Evolutionary conservation across 2,329 filamentous ascomycete species (phyloP).

Genomic region (Graphilbum fragrans): DNA sequence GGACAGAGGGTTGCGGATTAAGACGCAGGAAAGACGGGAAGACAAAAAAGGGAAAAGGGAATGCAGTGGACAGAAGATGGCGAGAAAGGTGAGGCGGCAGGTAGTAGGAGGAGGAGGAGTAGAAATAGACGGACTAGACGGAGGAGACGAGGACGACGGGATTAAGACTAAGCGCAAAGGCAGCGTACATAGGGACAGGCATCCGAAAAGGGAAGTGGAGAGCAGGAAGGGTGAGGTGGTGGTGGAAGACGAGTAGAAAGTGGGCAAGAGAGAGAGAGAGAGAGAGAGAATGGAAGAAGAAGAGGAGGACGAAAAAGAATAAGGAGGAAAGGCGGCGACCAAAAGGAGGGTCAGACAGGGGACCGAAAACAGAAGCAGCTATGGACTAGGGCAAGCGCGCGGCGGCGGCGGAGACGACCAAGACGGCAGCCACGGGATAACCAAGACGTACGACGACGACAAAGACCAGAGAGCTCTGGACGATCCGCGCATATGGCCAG

Average conservation of each 20-base stretch:
- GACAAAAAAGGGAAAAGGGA: neutral
- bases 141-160: neutral
- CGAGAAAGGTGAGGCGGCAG: conserved; percentile 15
- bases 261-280: conserved; percentile 16
- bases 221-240: neutral
- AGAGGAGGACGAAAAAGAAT: conserved; percentile 2
- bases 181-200: neutral
- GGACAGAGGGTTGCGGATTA: neutral
- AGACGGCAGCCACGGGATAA: conserved; percentile 1
- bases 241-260: conserved; percentile 4
- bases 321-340: neutral
- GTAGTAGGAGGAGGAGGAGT: conserved; percentile 9
- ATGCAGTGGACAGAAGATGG: neutral
- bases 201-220: neutral
- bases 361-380: neutral
- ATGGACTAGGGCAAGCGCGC: too few relatives aligned
- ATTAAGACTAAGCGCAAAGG: neutral
- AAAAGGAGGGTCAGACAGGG: conserved; percentile 1
- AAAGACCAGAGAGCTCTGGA: neutral
- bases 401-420: conserved; percentile 1
- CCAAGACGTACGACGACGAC: too few relatives aligned
- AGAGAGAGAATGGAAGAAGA: conserved; percentile 6
- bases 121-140: neutral
- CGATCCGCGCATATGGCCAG: too few relatives aligned
- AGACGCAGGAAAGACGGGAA: neutral